Evolutionary conservation across 164 flowering plant species (phyloP).

Genomic region (Houttuynia cordata): DNA sequence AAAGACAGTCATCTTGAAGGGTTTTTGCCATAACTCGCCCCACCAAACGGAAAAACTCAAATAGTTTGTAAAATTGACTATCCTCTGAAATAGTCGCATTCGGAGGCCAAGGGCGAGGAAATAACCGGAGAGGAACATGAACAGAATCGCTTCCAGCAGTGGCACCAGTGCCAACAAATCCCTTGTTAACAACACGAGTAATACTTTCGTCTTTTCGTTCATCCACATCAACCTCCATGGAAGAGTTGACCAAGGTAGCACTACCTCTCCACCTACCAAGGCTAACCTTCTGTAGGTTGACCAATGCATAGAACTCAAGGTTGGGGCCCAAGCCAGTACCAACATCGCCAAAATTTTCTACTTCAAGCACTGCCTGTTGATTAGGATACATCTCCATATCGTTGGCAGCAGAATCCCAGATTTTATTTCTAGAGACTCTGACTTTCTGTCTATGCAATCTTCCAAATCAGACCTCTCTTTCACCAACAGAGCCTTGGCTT

Average conservation of each 20-base stretch:
- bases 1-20: too few relatives aligned
- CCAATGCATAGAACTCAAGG: constrained; percentile 85
- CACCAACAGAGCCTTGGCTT: constrained; percentile 59
- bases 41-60: too few relatives aligned
- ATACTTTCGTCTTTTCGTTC: constrained; percentile 27
- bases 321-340: too few relatives aligned
- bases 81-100: too few relatives aligned
- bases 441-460: too few relatives aligned
- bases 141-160: constrained; percentile 31
- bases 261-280: constrained; percentile 87
- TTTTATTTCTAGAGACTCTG: too few relatives aligned
- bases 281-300: constrained; percentile 75
- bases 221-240: constrained; percentile 55
- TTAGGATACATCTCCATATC: constrained; percentile 99
- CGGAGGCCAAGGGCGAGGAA: too few relatives aligned
- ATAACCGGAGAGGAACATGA: constrained; percentile 82
- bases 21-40: too few relatives aligned
- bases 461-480: constrained; percentile 85
- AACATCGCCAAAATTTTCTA: constrained; percentile 98
- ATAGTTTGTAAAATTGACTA: too few relatives aligned
- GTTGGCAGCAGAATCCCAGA: constrained; percentile 92
- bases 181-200: constrained; percentile 15
- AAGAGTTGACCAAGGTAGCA: constrained; percentile 25
- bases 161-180: constrained; percentile 9
- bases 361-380: constrained; percentile 95